Conservation (phyloP, 192 early-diverging fungal genomes). For the Coemansia interrupta region DNA sequence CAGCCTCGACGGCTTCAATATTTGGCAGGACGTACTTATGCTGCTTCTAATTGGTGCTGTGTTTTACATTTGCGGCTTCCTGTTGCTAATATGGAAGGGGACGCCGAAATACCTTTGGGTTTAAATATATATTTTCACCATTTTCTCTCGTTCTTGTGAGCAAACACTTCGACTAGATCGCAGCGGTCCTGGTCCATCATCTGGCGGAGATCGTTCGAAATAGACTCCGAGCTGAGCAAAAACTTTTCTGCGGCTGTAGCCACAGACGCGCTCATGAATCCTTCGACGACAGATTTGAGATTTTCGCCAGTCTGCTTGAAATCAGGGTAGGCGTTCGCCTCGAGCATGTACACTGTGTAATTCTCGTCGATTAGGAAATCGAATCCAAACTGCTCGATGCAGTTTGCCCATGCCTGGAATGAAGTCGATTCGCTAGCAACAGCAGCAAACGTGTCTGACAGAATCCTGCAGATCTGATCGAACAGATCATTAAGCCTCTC, state of each 20-base stretch:
- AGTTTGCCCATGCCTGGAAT: conserved; percentile 62
- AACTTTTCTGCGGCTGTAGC: conserved; percentile 33
- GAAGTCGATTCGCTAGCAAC: conserved; percentile 59
- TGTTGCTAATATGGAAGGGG: conserved; percentile 41
- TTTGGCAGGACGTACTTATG: conserved; percentile 25
- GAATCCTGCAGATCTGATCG: conserved; percentile 56
- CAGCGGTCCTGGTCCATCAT: conserved; percentile 19
- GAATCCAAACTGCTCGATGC: conserved; percentile 66
- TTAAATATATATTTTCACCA: conserved; percentile 19
- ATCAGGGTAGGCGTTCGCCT: conserved; percentile 68
- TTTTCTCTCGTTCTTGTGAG: conserved; percentile 27
- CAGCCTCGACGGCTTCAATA: conserved; percentile 31
- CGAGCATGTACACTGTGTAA: conserved; percentile 54
- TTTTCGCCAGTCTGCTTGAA: conserved; percentile 64
- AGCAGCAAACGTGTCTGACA: conserved; percentile 59
- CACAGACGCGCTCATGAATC: conserved; percentile 58
- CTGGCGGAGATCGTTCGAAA: conserved; percentile 3
- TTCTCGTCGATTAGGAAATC: conserved; percentile 63
- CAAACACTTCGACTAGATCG: conserved; percentile 38
- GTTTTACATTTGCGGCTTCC: conserved; percentile 26
- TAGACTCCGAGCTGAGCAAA: conserved; percentile 13
- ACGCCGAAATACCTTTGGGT: conserved; percentile 46
- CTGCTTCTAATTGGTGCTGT: conserved; percentile 23
- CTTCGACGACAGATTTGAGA: conserved; percentile 56
- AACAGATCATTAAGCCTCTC: conserved; percentile 52